Conservation (phyloP, 169 alveolate species). For the Babesia ovis region DNA sequence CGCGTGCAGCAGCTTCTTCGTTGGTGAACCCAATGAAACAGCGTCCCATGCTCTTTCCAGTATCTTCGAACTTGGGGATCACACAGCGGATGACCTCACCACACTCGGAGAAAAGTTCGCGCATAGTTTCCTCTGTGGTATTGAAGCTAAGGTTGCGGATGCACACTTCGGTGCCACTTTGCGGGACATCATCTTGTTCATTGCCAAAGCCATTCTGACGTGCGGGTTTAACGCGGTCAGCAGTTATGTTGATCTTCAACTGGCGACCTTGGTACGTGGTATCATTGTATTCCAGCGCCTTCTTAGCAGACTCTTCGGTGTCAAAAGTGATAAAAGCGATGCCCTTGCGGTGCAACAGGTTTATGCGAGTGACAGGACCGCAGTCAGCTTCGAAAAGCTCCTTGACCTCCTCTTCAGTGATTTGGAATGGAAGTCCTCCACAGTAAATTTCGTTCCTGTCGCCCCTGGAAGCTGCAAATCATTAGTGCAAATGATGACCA, state of each 20-base stretch:
- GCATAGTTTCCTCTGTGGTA: constrained; percentile 75
- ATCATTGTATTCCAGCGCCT: constrained; percentile 86
- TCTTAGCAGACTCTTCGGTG: constrained; percentile 83
- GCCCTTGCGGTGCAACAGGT: constrained; percentile 84
- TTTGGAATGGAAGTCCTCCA: constrained; percentile 85
- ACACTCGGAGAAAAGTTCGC: constrained; percentile 77
- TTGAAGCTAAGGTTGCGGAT: constrained; percentile 74
- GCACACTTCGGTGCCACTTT: constrained; percentile 56
- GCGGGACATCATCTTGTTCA: constrained; percentile 21
- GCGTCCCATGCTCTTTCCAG: constrained; percentile 78
- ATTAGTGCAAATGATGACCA: not conserved
- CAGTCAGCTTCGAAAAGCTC: constrained; percentile 87
- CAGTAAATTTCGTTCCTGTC: constrained; percentile 83
- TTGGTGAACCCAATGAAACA: constrained; percentile 72
- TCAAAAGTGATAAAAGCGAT: constrained; percentile 88
- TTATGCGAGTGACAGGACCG: constrained; percentile 83
- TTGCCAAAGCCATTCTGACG: constrained; percentile 66
- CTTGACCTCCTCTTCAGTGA: constrained; percentile 83
- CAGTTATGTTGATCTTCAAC: constrained; percentile 83
- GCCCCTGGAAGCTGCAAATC: constrained; percentile 6
- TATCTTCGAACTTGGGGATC: constrained; percentile 78
- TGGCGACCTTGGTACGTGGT: constrained; percentile 83
- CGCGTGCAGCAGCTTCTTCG: constrained; percentile 78
- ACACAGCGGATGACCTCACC: constrained; percentile 69
- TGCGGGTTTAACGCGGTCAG: constrained; percentile 76